Base-by-base conservation (phyloP, 257 asterid species). In the Ophiorrhiza pumila region DNA sequence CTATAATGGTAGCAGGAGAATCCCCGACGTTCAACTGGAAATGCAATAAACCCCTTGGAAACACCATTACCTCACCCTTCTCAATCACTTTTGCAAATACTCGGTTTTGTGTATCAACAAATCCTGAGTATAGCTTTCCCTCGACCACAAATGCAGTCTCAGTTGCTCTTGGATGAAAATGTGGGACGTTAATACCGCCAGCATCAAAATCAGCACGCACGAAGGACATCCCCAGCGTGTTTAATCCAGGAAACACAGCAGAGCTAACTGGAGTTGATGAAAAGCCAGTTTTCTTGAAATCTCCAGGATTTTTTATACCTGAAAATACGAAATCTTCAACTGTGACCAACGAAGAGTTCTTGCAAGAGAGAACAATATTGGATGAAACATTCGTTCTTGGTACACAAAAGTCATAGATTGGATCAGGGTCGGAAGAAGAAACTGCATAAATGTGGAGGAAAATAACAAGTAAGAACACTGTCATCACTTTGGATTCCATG, bases 11-110 rank as follows among this genome's bases (percentile, higher is more conserved):
- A 0, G 96, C 95, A 1, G 64, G 76, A 0, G 83, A 76, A 13
- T 87, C 74, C 22, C 91, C 95, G 3, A 90, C 62, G 31, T 90
- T 92, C 97, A 90, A 87, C 86, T 90, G 96, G 45, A 92, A 92
- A 65, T 88, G 97, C 66, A 92, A 37, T 25, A 92, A 35, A 0
- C 96, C 97, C 76, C 68, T 83, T 3, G 97, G 96, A 71, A 90
- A 88, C 65, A 91, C 93, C 95, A 91, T 90, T 0, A 91, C 96
- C 43, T 90, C 95, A 17, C 95, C 96, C 37, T 83, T 85, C 85
- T 86, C 96, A 29, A 90, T 43, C 41, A 88, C 93, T 71, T 81
- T 87, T 0, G 93, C 93, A 43, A 87, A 88, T 10, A 92, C 89
- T 5, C 82, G 66, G 74, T 85, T 87, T 46, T 63, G 65, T 23